These are phyloP conservation scores for Brassica hybrid DNA, from an alignment of 441 rosid genomes.

Conservation along the genomic window DNA sequence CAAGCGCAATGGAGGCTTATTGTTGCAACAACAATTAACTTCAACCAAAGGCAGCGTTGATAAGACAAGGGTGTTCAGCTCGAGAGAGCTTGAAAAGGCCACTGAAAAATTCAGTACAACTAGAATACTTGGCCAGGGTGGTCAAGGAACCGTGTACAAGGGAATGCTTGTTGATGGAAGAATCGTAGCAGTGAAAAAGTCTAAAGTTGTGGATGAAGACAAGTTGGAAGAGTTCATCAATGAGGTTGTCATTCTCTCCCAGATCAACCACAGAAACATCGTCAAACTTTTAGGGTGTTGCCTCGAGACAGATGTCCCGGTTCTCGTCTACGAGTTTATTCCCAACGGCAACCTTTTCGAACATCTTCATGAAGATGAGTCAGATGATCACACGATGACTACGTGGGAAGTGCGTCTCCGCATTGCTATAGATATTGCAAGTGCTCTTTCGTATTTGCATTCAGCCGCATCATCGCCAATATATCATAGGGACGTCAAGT, in stretches of 20 bases:
- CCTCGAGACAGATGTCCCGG: slow-evolving; percentile 47
- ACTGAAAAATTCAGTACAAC: not conserved
- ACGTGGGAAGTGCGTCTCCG: slow-evolving; percentile 24
- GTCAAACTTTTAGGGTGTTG: slow-evolving; percentile 49
- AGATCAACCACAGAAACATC: slow-evolving; percentile 34
- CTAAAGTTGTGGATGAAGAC: slow-evolving; percentile 23
- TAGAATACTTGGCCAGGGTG: slow-evolving; percentile 28
- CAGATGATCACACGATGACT: not conserved
- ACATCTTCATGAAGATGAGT: slow-evolving; percentile 18
- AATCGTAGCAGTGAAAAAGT: slow-evolving; percentile 44
- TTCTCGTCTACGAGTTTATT: slow-evolving; percentile 43
- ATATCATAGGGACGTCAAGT: slow-evolving; percentile 21
- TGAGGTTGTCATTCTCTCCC: slow-evolving; percentile 19
- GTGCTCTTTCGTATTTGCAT: slow-evolving; percentile 28
- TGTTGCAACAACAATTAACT: slow-evolving; percentile 24
- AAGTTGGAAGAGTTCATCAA: slow-evolving; percentile 26
- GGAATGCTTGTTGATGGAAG: slow-evolving; percentile 44
- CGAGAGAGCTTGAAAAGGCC: slow-evolving; percentile 37
- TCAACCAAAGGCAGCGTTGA: slow-evolving; percentile 21
- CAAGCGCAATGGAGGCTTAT: slow-evolving; percentile 13
- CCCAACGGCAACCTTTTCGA: slow-evolving; percentile 22
- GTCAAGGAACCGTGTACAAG: slow-evolving; percentile 43
- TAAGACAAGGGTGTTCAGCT: slow-evolving; percentile 31
- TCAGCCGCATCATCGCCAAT: slow-evolving; percentile 13
- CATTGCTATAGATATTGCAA: slow-evolving; percentile 20